Percentiles rank a stretch among this genome's conserved stretches.
Evolutionary conservation across 306 rosid species (phyloP).

Genomic region (Prosopis cineraria): DNA sequence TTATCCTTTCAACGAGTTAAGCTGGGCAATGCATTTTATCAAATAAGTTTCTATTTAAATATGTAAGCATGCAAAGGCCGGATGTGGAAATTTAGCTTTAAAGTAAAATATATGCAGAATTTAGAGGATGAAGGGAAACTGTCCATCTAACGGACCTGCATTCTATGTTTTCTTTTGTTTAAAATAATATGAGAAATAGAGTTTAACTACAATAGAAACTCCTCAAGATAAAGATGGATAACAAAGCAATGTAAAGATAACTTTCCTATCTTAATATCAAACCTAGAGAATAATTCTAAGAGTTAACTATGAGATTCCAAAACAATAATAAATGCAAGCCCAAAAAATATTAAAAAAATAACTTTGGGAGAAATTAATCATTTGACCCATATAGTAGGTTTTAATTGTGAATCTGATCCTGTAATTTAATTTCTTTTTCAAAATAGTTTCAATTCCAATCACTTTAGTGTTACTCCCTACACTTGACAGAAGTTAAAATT

Average conservation of each 20-base stretch:
- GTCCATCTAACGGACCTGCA: neutral
- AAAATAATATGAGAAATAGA: neutral
- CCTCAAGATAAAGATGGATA: neutral
- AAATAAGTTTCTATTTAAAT: neutral
- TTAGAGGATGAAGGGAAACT: neutral
- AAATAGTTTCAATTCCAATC: neutral
- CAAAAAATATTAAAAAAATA: neutral
- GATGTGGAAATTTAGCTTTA: neutral
- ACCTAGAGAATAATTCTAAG: neutral
- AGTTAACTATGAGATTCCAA: neutral
- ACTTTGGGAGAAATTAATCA: neutral
- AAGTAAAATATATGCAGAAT: neutral
- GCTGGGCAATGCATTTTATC: neutral
- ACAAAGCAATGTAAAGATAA: neutral
- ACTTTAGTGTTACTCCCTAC: neutral
- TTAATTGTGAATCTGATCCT: neutral
- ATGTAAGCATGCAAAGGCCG: neutral
- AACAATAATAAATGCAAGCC: neutral
- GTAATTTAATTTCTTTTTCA: neutral
- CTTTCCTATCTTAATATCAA: neutral
- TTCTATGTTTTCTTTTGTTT: neutral
- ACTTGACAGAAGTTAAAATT: neutral
- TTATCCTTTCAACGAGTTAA: neutral
- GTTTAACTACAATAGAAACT: neutral
- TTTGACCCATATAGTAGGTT: neutral